Conservation (phyloP, 768 basidiomycete genomes). For the Rhizopogon vulgaris region DNA sequence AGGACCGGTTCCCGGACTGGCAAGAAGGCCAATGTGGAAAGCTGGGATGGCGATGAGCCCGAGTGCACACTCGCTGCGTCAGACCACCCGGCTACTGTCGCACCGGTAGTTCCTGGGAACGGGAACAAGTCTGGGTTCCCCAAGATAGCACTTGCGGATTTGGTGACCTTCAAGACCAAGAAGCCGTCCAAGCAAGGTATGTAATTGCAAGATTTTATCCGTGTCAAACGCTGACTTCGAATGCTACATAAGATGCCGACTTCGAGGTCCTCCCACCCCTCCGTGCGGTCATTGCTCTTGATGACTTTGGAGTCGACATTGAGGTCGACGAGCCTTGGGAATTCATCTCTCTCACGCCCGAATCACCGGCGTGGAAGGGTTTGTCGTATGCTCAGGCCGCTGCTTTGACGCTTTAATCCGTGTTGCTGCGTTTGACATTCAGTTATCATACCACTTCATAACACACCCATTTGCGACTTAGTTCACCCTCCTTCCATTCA, state of each 20-base stretch:
- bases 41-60: slow-evolving; percentile 22
- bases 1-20: slow-evolving; percentile 10
- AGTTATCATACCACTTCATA: slow-evolving; percentile 1
- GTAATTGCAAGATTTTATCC: neutral
- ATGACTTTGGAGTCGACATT: slow-evolving; percentile 12
- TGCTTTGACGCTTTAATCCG: slow-evolving; percentile 15
- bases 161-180: slow-evolving; percentile 12
- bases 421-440: neutral
- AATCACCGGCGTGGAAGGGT: slow-evolving; percentile 24
- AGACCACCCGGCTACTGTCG: neutral
- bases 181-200: neutral
- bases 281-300: slow-evolving; percentile 26
- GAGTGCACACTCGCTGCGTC: neutral
- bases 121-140: slow-evolving; percentile 8
- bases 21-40: slow-evolving; percentile 22
- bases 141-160: slow-evolving; percentile 20
- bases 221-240: neutral
- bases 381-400: slow-evolving; percentile 27
- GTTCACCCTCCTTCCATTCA: slow-evolving; percentile 10
- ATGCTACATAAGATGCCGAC: slow-evolving; percentile 10
- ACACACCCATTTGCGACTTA: slow-evolving; percentile 8
- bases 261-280: slow-evolving; percentile 26
- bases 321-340: slow-evolving; percentile 27
- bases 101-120: neutral
- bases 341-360: slow-evolving; percentile 22